A percentile compares a stretch with the other conserved stretches of the same genome.
phyloP scores from a whole-genome alignment of 164 flowering plant species.

The Litsea cubeba region DNA sequence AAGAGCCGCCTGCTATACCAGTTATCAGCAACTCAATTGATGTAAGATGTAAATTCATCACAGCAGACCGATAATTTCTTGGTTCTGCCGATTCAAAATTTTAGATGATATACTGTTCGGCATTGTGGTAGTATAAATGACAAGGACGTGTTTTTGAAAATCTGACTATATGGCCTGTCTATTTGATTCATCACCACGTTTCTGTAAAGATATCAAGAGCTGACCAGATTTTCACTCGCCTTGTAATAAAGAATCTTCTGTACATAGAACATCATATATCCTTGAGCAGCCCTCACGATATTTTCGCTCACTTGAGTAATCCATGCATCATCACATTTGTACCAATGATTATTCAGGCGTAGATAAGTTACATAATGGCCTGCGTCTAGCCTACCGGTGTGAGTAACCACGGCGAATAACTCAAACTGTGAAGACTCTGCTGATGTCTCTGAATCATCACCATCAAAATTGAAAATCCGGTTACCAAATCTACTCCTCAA shows the following conservation, averaged over 20 bases:
- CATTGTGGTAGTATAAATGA: neutral
- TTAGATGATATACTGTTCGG: conserved; percentile 6
- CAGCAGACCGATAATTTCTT: conserved; percentile 7
- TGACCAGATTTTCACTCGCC: conserved; percentile 49
- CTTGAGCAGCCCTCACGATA: conserved; percentile 72
- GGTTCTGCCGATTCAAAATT: conserved; percentile 18
- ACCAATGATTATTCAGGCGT: conserved; percentile 72
- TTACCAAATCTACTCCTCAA: conserved; percentile 73
- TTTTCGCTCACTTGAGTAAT: conserved; percentile 65
- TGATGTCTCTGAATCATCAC: conserved; percentile 47
- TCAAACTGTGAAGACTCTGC: conserved; percentile 77
- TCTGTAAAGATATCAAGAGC: conserved; percentile 16
- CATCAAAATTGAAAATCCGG: conserved; percentile 61
- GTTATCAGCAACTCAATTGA: conserved; percentile 12
- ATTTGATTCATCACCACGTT: conserved; percentile 4
- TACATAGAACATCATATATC: conserved; percentile 85
- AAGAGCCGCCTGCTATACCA: conserved; percentile 8
- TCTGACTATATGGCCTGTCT: neutral
- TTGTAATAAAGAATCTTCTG: conserved; percentile 62
- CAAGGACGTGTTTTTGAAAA: neutral
- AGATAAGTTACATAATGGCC: conserved; percentile 86
- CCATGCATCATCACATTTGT: conserved; percentile 96
- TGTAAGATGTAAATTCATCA: neutral
- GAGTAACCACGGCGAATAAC: conserved; percentile 87
- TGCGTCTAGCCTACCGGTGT: conserved; percentile 73